These are phyloP conservation scores for Micromonas pusilla DNA, from an alignment of 139 green algal genomes.

Conservation along the genomic window DNA sequence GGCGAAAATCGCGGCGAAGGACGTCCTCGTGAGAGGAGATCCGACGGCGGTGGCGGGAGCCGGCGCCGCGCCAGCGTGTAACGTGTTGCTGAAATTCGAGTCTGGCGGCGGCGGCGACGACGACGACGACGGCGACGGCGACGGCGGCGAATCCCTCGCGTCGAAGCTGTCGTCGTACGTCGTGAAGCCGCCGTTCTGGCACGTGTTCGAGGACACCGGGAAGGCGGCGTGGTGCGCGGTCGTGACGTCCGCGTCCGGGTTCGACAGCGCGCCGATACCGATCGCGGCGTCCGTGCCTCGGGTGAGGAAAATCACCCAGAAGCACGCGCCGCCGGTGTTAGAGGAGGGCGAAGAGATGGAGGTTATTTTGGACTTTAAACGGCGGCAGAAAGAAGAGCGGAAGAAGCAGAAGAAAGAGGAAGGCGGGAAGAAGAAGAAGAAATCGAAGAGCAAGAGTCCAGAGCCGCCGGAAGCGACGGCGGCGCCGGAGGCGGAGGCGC, in stretches of 20 bases:
- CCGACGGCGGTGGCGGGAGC: too few species aligned
- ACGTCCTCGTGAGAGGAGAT: too few species aligned
- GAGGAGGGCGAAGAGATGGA: background rate
- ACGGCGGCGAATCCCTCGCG: background rate
- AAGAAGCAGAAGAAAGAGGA: background rate
- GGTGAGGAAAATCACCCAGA: background rate
- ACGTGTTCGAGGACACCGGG: background rate
- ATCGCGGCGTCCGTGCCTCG: background rate
- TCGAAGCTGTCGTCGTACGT: background rate
- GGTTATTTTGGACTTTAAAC: background rate
- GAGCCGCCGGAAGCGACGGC: too few species aligned
- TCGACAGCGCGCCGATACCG: background rate
- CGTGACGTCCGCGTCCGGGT: background rate
- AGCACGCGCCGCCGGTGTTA: background rate
- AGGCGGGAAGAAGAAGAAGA: background rate
- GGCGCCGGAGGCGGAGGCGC: too few species aligned
- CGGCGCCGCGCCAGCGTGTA: too few species aligned
- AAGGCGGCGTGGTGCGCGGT: background rate
- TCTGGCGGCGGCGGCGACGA: too few species aligned
- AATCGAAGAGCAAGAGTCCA: too few species aligned
- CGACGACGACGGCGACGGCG: background rate
- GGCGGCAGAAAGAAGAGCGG: background rate
- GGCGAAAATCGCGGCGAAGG: too few species aligned
- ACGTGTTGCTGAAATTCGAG: too few species aligned
- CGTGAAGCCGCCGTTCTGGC: background rate